Conservation (phyloP, 1,284 basidiomycete species). For the Termitomyces sp. region DNA sequence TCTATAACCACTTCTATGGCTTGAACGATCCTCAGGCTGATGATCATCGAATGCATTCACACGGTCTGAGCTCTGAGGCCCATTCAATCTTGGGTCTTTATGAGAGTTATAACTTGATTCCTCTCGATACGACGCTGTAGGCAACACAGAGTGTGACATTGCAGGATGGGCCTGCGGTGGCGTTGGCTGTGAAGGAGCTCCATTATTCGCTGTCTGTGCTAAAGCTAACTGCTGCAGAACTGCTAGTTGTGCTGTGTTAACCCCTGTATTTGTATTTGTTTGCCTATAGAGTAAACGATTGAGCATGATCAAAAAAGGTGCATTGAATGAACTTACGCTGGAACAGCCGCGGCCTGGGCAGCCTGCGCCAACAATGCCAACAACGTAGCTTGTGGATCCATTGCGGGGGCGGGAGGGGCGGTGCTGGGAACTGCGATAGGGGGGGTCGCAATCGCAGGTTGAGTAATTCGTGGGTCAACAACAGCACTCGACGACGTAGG, state of each 20-base stretch:
- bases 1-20: constrained; percentile 40
- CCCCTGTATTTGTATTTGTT: constrained; percentile 52
- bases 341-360: constrained; percentile 32
- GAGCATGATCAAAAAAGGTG: constrained; percentile 5
- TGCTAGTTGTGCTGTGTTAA: constrained; percentile 55
- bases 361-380: constrained; percentile 66
- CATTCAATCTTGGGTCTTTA: constrained; percentile 43
- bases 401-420: constrained; percentile 26
- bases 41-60: constrained; percentile 45
- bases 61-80: constrained; percentile 45
- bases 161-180: constrained; percentile 27
- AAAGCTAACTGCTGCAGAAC: constrained; percentile 71
- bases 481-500: constrained; percentile 31
- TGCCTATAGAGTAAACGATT: constrained; percentile 40
- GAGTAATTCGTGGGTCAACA: constrained; percentile 37
- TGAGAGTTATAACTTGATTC: constrained; percentile 35
- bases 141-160: constrained; percentile 22
- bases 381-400: constrained; percentile 53
- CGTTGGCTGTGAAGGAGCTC: constrained; percentile 22
- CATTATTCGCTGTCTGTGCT: constrained; percentile 49
- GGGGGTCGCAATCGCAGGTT: constrained; percentile 27
- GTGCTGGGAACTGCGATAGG: constrained; percentile 25
- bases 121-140: constrained; percentile 34
- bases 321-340: constrained; percentile 26
- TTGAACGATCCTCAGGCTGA: constrained; percentile 35